Base-by-base conservation (phyloP, 345 rosid species). In the Linum usitatissimum region DNA sequence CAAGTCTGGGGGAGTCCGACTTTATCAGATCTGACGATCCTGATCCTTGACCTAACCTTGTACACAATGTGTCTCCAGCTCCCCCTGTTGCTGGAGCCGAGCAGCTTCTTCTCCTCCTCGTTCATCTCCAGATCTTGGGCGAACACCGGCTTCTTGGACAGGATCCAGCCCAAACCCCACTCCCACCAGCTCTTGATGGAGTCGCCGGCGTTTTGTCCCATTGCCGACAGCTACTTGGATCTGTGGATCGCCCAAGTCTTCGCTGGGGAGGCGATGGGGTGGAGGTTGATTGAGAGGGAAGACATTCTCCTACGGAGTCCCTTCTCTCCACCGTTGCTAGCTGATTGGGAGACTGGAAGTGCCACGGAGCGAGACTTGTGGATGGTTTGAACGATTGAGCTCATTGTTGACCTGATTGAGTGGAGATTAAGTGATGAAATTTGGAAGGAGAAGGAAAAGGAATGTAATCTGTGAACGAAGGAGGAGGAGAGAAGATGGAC, bases 111-210 rank as follows among this genome's bases (percentile, higher is more conserved):
- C 69, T 86, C 96, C 30, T 84, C 96, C 67, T 83, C 88, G 70
- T 86, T 85, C 77, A 86, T 76, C 66, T 91, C 96, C 39, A 88
- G 96, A 78, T 91, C 98, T 62, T 79, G 61, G 0, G 88, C 88
- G 65, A 91, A 86, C 0, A 71, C 30, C 1, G 92, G 92, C 61
- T 84, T 91, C 64, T 80, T 76, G 6, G 95, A 82, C 15, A 92
- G 76, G 74, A 92, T 73, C 96, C 96, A 88, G 18, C 86, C 72
- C 81, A 95, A 83, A 31, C 88, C 77, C 92, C 86, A 85, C 60
- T 82, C 82, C 95, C 96, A 88, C 91, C 98, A 92, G 62, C 80
- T 79, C 69, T 80, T 75, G 17, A 85, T 66, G 34, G 93, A 88
- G 68, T 66, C 77, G 0, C 85, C 84, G 0, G 85, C 86, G 55